Conservation (phyloP, 306 rosid genomes). For the Abrus precatorius region DNA sequence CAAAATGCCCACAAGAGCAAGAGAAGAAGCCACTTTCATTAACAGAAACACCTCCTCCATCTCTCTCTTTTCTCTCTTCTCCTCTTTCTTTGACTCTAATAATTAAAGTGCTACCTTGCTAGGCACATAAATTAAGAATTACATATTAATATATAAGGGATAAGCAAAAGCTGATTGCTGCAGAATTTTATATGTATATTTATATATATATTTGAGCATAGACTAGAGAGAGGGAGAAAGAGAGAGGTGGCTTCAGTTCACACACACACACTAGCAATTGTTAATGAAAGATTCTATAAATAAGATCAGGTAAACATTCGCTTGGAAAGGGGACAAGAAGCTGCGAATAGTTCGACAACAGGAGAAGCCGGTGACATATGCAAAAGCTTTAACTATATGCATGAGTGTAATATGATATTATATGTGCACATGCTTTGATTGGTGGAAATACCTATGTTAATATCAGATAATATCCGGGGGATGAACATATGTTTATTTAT, state of each 20-base stretch:
- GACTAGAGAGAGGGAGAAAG: not conserved
- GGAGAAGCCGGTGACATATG: slow-evolving; percentile 14
- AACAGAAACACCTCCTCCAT: slow-evolving; percentile 46
- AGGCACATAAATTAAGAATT: not conserved
- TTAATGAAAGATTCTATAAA: slow-evolving; percentile 23
- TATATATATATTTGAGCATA: not conserved
- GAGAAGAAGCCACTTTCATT: slow-evolving; percentile 48
- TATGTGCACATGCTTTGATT: not conserved
- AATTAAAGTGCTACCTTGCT: not conserved
- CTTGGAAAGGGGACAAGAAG: slow-evolving; percentile 28
- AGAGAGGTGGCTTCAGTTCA: not conserved
- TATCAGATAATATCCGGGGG: not conserved
- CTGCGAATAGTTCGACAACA: not conserved
- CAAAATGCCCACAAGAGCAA: slow-evolving; percentile 49
- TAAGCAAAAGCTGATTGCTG: slow-evolving; percentile 30
- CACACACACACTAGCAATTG: not conserved
- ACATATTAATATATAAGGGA: not conserved
- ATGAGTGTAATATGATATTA: slow-evolving; percentile 5
- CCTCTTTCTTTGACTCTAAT: not conserved
- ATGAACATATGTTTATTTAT: not conserved
- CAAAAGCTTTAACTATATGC: slow-evolving; percentile 5
- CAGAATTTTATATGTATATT: not conserved
- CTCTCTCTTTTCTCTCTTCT: slow-evolving; percentile 27
- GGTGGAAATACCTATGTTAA: not conserved
- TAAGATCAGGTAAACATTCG: not conserved